A percentile compares a stretch with the other conserved stretches of the same genome.
phyloP scores from a whole-genome alignment of 139 green algal genomes.

The Ulvella scutata region DNA sequence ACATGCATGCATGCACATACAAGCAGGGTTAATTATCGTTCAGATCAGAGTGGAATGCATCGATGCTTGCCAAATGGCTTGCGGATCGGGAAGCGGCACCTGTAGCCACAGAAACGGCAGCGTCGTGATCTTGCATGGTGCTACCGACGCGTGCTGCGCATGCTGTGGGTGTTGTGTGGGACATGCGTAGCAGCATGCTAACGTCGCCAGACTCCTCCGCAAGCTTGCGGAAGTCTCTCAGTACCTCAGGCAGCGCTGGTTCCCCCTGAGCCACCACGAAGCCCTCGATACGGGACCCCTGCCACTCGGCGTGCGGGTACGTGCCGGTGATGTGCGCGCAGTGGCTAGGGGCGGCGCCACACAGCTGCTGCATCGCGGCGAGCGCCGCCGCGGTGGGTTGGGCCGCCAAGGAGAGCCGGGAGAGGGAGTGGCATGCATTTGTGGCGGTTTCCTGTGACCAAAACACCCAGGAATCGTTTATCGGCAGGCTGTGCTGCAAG shows the following conservation, averaged over 20 bases:
- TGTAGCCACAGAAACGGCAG: no score
- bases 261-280: slow-evolving; percentile 33
- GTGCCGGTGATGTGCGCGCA: slow-evolving; percentile 24
- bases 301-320: slow-evolving; percentile 40
- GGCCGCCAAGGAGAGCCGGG: slow-evolving; percentile 19
- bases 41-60: no score
- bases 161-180: no score
- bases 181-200: no score
- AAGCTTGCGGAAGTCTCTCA: neutral
- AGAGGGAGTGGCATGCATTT: slow-evolving; percentile 12
- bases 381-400: slow-evolving; percentile 16
- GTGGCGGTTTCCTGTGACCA: slow-evolving; percentile 2
- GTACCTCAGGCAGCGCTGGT: neutral
- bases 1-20: no score
- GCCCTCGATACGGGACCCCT: slow-evolving; percentile 30
- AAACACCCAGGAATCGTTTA: slow-evolving; percentile 39
- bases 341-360: neutral
- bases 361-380: neutral
- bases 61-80: no score
- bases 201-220: neutral
- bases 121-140: no score
- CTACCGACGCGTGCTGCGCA: no score
- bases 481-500: slow-evolving; percentile 21
- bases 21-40: no score
- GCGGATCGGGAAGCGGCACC: no score